Conservation (phyloP, 2,329 filamentous ascomycete genomes). For the Lizonia empirigonia region DNA sequence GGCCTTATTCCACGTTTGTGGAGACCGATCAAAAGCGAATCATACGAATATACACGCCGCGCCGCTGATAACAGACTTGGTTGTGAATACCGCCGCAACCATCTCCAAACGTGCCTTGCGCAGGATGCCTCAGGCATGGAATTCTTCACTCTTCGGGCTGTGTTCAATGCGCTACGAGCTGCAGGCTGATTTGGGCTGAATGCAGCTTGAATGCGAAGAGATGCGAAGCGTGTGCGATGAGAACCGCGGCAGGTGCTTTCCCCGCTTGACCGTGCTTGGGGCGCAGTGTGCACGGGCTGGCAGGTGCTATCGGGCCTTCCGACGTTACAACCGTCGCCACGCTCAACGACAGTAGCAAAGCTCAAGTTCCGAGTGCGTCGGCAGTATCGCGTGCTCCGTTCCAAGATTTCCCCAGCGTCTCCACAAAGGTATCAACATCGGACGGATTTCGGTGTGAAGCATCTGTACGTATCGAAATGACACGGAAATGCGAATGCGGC, state of each 20-base stretch:
- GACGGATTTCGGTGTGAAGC: neutral
- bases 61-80: constrained; percentile 9
- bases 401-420: constrained; percentile 10
- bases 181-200: constrained; percentile 12
- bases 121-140: no score
- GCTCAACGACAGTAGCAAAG: neutral
- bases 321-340: constrained; percentile 11
- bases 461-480: constrained; percentile 10
- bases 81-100: neutral
- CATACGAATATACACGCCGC: constrained; percentile 6
- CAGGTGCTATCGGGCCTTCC: constrained; percentile 15
- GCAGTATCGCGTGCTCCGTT: constrained; percentile 11
- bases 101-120: neutral
- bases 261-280: constrained; percentile 9
- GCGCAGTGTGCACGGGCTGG: constrained; percentile 1
- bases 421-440: constrained; percentile 15
- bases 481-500: constrained; percentile 9
- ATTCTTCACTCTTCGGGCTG: neutral
- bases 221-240: constrained; percentile 13
- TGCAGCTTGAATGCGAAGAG: constrained; percentile 8
- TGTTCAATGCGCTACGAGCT: constrained; percentile 10
- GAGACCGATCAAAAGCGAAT: constrained; percentile 18
- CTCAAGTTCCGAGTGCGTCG: neutral
- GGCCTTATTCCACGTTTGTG: constrained; percentile 15
- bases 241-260: constrained; percentile 7